phyloP scores from a whole-genome alignment of 345 rosid species.

The Aegle marmelos region DNA sequence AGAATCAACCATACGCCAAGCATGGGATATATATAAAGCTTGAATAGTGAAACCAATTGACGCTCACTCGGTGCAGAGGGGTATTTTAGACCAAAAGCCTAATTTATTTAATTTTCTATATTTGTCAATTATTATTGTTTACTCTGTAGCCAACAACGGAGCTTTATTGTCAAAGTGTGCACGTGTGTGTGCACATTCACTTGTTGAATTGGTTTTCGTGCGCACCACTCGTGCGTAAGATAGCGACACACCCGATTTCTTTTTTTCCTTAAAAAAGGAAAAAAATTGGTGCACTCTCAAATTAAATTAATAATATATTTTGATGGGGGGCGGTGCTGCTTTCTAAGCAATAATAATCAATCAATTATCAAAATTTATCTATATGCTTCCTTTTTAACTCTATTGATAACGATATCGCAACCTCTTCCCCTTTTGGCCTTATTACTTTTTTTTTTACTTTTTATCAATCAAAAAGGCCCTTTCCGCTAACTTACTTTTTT shows the following conservation, averaged over 20 bases:
- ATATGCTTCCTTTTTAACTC: not conserved
- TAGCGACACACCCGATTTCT: slow-evolving; percentile 16
- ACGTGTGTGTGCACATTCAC: slow-evolving; percentile 64
- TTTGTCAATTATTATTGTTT: not conserved
- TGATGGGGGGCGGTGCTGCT: not conserved
- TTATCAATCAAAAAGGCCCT: not conserved
- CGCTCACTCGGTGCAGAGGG: not conserved
- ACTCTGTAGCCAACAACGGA: not conserved
- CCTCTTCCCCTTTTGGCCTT: not conserved
- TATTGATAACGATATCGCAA: slow-evolving; percentile 16
- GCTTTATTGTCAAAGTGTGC: slow-evolving; percentile 22
- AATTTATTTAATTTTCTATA: not conserved
- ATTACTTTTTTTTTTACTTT: no score
- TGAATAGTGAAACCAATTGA: not conserved
- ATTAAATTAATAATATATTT: not conserved
- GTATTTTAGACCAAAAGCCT: not conserved
- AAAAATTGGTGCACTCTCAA: not conserved
- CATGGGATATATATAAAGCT: no score
- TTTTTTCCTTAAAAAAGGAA: no score
- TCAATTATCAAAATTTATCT: not conserved
- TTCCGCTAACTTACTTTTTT: not conserved
- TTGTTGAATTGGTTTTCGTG: slow-evolving; percentile 33
- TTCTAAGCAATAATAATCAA: not conserved
- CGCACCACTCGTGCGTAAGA: slow-evolving; percentile 48
- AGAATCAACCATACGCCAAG: no score